Conservation (phyloP, 2,329 filamentous ascomycete species). For the Botrytis medusae region DNA sequence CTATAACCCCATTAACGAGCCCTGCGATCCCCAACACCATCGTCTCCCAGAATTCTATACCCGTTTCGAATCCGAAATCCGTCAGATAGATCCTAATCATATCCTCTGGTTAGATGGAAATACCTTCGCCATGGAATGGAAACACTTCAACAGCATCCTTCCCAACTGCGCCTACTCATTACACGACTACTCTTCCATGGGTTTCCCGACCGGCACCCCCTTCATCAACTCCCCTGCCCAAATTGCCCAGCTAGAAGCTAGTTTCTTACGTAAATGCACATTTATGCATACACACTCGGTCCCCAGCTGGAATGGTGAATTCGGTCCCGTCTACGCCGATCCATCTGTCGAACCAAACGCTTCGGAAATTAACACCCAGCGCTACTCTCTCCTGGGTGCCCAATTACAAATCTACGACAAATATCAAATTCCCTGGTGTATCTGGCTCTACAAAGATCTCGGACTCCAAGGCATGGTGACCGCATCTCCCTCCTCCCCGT, state of each 20-base stretch:
- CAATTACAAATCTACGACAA: constrained; percentile 54
- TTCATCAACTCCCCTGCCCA: constrained; percentile 48
- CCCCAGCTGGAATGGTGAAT: constrained; percentile 53
- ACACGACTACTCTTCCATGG: constrained; percentile 54
- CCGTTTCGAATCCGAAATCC: constrained; percentile 44
- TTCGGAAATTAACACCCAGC: constrained; percentile 44
- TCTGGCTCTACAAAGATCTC: constrained; percentile 61
- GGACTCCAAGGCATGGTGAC: constrained; percentile 57
- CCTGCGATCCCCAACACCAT: constrained; percentile 40
- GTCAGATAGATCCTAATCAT: constrained; percentile 47
- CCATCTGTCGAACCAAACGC: constrained; percentile 37
- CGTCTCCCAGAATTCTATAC: constrained; percentile 45
- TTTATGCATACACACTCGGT: constrained; percentile 46
- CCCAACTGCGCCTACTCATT: constrained; percentile 53
- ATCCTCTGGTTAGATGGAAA: constrained; percentile 54
- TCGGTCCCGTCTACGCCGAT: constrained; percentile 46
- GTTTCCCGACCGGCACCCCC: constrained; percentile 47
- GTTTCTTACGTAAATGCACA: constrained; percentile 46
- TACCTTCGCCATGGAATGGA: constrained; percentile 55
- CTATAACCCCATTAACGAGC: constrained; percentile 40
- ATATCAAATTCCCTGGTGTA: constrained; percentile 55
- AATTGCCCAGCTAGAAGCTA: constrained; percentile 43
- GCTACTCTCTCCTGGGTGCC: constrained; percentile 48
- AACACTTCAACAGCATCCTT: constrained; percentile 44
- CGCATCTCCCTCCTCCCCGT: constrained; percentile 44